Evolutionary conservation across 768 basidiomycete species (phyloP), one percentile per base, ranked within the genome.

Genomic region (Kwoniella botswanensis): DNA sequence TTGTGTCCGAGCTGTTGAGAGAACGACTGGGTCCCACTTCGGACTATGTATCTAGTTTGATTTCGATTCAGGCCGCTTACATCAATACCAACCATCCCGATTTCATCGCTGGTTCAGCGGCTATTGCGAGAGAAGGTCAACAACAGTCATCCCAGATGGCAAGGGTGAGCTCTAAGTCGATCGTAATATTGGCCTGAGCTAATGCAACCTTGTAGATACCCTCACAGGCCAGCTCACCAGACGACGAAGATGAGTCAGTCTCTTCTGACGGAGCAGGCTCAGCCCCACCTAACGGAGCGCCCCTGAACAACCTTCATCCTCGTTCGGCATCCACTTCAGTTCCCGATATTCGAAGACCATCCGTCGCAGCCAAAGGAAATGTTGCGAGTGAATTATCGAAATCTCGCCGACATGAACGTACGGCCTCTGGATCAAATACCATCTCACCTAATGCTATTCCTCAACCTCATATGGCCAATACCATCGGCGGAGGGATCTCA

Each of bases 1-100:
- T 92, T 17, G 93, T 99, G n/a, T 97, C 94, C 0, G 97, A 98
- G 78, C 88, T 99, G 17, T 86, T 99, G 46, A 89, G 94, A 60
- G 97, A 99, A 84, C 90, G 97, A 7, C 88, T 99, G 15, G 95
- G 95, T 0, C 97, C 97, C 1, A 97, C 97, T 0, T 94, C 93
- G 2, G 92, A 94, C n/a, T 98, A 98, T 83, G 91, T 95, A 0
- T 92, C 93, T 75, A 94, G 93, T 79, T 86, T 99, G 77, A 98
- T 99, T 76, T 89, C 91, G 76, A 99, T 99, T 60, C 97, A 99
- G 84, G 94, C 94, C 1, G 95, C 97, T 12, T 99, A 99, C 82
- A 98, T 99, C 87, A 99, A 99, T 83, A 98, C 95, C 67, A 98
- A 98, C 83, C 97, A 99, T 82, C 97, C 97, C 6, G 88, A 92